phyloP scores from a whole-genome alignment of 805 yeast genomes.

The Priceomyces haplophilus region DNA sequence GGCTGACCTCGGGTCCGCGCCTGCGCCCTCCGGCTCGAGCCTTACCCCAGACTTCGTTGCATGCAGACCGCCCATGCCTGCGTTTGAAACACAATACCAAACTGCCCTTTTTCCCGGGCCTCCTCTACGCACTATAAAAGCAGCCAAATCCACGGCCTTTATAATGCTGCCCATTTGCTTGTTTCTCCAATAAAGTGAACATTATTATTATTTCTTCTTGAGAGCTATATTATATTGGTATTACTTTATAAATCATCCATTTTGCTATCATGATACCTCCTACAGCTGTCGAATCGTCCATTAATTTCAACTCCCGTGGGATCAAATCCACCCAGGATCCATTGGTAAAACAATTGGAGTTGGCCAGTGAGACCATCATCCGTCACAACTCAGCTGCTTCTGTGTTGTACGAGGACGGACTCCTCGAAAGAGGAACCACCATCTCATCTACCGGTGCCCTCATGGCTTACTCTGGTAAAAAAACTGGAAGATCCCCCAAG shows the following conservation, averaged over 20 bases:
- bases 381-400: slow-evolving; percentile 95
- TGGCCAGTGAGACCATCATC: slow-evolving; percentile 60
- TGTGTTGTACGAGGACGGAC: slow-evolving; percentile 89
- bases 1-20: too few relatives aligned
- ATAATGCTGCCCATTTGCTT: too few relatives aligned
- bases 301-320: slow-evolving; percentile 38
- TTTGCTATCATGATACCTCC: slow-evolving; percentile 38
- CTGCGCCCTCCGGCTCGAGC: slow-evolving; percentile 5
- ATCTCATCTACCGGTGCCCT: slow-evolving; percentile 91
- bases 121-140: slow-evolving; percentile 1
- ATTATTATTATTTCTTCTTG: too few relatives aligned
- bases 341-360: slow-evolving; percentile 38
- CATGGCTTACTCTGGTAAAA: slow-evolving; percentile 91
- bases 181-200: too few relatives aligned
- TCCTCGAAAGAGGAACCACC: slow-evolving; percentile 85
- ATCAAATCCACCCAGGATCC: slow-evolving; percentile 41
- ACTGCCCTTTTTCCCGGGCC: slow-evolving; percentile 17
- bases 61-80: background rate
- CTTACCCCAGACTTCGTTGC: slow-evolving; percentile 23
- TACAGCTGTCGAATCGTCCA: slow-evolving; percentile 43
- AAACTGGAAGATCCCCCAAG: slow-evolving; percentile 98
- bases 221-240: too few relatives aligned
- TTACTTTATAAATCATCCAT: background rate
- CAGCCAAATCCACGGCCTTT: background rate
- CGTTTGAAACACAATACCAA: background rate